These are phyloP conservation scores for Letharia columbiana DNA, from an alignment of 495 filamentous ascomycete genomes.

Conservation along the genomic window DNA sequence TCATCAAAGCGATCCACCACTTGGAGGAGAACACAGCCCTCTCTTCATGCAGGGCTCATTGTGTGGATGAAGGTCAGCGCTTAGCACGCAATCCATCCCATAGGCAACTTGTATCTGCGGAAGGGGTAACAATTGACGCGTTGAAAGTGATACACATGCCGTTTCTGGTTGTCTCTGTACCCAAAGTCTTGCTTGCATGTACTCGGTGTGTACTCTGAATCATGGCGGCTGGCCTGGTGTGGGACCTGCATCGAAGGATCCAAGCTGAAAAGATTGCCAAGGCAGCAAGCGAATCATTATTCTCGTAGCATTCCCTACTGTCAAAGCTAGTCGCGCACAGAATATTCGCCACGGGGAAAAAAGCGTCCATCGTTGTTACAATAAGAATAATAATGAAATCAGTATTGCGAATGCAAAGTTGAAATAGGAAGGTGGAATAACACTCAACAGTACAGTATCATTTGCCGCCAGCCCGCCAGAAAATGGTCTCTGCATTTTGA, in stretches of 20 bases:
- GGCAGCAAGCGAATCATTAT: not conserved
- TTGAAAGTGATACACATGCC: not conserved
- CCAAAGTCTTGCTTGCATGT: not conserved
- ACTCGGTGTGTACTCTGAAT: not conserved
- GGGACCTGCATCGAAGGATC: constrained; percentile 1
- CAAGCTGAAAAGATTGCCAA: not conserved
- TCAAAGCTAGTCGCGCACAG: not conserved
- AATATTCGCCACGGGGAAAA: too few relatives aligned
- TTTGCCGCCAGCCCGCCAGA: not conserved
- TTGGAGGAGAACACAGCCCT: not conserved
- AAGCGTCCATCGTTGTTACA: too few relatives aligned
- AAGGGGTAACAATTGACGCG: not conserved
- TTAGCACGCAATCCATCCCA: not conserved
- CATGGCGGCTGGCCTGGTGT: not conserved
- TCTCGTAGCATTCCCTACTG: not conserved
- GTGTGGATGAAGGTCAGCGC: not conserved
- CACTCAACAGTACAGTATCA: not conserved
- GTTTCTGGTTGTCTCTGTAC: not conserved
- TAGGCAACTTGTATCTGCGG: not conserved
- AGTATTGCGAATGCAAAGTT: too few relatives aligned
- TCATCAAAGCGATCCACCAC: not conserved
- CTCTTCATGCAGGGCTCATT: not conserved
- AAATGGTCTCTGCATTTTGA: not conserved
- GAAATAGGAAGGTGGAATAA: too few relatives aligned
- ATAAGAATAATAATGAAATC: not conserved